Evolutionary conservation across 176 grass and related monocot species (phyloP).

Genomic region (barley (Hordeum vulgare)): DNA sequence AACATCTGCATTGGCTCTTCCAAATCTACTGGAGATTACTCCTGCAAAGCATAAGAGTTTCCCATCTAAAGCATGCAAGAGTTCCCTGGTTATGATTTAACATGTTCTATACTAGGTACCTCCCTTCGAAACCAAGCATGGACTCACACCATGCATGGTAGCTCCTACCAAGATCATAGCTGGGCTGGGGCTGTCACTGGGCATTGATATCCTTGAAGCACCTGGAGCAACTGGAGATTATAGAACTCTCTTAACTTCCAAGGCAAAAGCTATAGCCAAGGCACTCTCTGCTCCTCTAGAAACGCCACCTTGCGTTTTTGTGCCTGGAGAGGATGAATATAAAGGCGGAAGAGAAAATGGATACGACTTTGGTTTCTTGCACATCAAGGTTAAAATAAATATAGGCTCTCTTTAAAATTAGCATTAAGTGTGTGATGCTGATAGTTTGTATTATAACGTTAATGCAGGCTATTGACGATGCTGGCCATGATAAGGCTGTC

Average conservation of each 20-base stretch:
- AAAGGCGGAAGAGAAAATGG: constrained; percentile 51
- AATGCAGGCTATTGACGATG: constrained; percentile 82
- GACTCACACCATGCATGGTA: constrained; percentile 83
- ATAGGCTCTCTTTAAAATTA: not conserved
- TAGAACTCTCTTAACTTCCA: constrained; percentile 82
- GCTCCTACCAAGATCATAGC: constrained; percentile 98
- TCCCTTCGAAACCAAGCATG: constrained; percentile 70
- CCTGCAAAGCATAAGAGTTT: not conserved
- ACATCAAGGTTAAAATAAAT: constrained; percentile 64
- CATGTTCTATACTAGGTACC: constrained; percentile 55
- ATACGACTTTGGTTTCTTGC: constrained; percentile 97
- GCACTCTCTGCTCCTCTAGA: constrained; percentile 63
- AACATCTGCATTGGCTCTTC: not conserved
- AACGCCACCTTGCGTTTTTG: constrained; percentile 64
- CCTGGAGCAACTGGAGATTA: constrained; percentile 97
- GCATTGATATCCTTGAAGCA: constrained; percentile 95
- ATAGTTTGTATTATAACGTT: not conserved
- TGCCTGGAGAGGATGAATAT: constrained; percentile 76
- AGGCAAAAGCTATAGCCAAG: constrained; percentile 84
- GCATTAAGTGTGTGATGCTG: not conserved
- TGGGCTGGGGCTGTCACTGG: constrained; percentile 75
- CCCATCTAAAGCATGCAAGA: not conserved
- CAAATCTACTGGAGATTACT: not conserved
- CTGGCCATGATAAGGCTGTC: constrained; percentile 91
- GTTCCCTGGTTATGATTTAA: not conserved